Evolutionary conservation across 345 rosid species (phyloP).

Genomic region (Eucalyptus globulus): DNA sequence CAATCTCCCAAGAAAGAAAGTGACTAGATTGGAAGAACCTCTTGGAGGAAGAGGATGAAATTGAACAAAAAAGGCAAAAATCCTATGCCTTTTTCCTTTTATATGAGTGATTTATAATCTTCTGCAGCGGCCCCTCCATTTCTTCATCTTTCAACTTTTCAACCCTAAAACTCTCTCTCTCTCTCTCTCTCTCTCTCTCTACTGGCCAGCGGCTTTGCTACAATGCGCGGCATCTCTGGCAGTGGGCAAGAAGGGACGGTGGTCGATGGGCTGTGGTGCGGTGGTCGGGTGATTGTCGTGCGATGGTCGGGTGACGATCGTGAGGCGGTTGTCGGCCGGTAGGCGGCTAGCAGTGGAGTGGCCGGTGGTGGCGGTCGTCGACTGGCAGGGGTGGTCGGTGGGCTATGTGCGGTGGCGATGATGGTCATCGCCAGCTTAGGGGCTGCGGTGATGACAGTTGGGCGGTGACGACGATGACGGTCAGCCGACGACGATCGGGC

Average conservation of each 20-base stretch:
- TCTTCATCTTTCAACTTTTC: background rate
- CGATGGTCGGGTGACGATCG: no score
- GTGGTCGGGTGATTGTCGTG: no score
- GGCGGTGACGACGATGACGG: fast-evolving
- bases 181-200: no score
- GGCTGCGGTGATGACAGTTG: fast-evolving
- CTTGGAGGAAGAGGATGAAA: background rate
- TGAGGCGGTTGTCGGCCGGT: fast-evolving
- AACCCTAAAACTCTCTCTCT: background rate
- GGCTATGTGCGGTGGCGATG: fast-evolving
- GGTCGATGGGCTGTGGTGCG: fast-evolving
- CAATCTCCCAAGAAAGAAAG: background rate
- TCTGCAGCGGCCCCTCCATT: background rate
- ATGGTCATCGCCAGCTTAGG: fast-evolving
- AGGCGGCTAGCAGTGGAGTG: fast-evolving
- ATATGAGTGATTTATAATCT: background rate
- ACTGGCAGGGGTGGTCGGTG: fast-evolving
- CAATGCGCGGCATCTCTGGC: background rate
- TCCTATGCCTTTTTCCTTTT: background rate
- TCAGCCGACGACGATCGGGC: fast-evolving
- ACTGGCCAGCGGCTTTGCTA: background rate
- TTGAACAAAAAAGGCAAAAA: background rate
- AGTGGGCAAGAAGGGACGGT: background rate
- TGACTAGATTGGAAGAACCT: background rate
- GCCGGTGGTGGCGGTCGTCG: fast-evolving